A percentile compares a stretch with the other conserved stretches of the same genome.
Evolutionary conservation across 805 yeast species (phyloP).

Genomic region (Cyberlindnera maclurae): DNA sequence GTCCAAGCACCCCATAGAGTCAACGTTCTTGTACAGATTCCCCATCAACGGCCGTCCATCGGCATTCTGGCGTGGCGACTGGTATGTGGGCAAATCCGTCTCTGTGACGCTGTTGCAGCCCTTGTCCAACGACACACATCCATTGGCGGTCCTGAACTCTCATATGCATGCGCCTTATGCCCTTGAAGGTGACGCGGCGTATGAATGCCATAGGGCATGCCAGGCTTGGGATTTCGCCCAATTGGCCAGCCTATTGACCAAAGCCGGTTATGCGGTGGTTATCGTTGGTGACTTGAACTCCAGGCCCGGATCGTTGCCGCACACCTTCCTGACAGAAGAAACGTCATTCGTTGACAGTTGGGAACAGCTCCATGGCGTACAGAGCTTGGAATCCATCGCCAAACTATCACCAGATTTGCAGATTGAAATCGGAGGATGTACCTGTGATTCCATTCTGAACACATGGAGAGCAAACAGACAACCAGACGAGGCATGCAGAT

Average conservation of each 20-base stretch:
- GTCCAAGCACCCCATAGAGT: constrained; percentile 76
- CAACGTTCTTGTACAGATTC: constrained; percentile 73
- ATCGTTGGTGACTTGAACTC: constrained; percentile 93
- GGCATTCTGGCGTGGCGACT: constrained; percentile 92
- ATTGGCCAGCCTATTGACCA: constrained; percentile 49
- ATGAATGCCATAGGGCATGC: constrained; percentile 81
- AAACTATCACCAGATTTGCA: constrained; percentile 52
- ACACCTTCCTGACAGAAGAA: constrained; percentile 60
- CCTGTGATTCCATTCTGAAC: constrained; percentile 83
- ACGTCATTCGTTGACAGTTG: constrained; percentile 77
- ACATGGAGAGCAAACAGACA: constrained; percentile 60
- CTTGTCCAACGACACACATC: constrained; percentile 36
- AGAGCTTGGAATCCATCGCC: constrained; percentile 35
- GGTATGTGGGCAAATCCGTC: constrained; percentile 92
- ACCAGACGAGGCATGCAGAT: constrained; percentile 52
- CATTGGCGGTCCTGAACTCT: constrained; percentile 76
- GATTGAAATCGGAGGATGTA: constrained; percentile 66
- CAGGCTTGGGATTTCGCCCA: constrained; percentile 95
- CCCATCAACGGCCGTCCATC: constrained; percentile 93
- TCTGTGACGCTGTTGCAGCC: constrained; percentile 66
- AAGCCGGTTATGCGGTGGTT: constrained; percentile 77
- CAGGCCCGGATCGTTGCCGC: constrained; percentile 79
- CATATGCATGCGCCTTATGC: constrained; percentile 98
- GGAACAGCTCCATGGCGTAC: constrained; percentile 56
- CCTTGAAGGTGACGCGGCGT: constrained; percentile 75